phyloP scores from a whole-genome alignment of 2,329 filamentous ascomycete species.

The Moelleriella libera region DNA sequence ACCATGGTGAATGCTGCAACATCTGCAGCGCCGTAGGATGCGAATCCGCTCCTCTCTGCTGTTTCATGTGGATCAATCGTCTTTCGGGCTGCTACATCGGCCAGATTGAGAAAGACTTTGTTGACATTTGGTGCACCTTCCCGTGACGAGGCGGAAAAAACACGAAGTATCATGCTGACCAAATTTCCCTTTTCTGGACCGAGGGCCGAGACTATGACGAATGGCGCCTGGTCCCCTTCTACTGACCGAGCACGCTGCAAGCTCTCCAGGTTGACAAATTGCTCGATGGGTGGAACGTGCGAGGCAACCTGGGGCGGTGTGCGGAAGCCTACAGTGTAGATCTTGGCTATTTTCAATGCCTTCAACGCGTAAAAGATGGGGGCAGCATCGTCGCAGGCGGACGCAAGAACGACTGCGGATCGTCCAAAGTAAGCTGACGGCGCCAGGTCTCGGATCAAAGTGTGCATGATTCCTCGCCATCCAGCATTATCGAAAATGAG shows the following conservation, averaged over 20 bases:
- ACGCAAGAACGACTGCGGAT: slow-evolving; percentile 62
- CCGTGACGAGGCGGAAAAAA: slow-evolving; percentile 39
- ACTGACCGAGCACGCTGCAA: slow-evolving; percentile 37
- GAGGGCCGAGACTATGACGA: slow-evolving; percentile 68
- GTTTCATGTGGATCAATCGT: slow-evolving; percentile 53
- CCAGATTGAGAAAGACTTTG: slow-evolving; percentile 72
- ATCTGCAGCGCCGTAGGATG: slow-evolving; percentile 65
- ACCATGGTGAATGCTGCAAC: slow-evolving; percentile 76
- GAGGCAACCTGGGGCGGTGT: slow-evolving; percentile 45
- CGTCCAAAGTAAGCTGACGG: slow-evolving; percentile 68
- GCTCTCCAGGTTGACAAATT: slow-evolving; percentile 61
- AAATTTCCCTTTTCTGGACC: slow-evolving; percentile 66
- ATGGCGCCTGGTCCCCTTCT: slow-evolving; percentile 45
- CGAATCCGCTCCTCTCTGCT: slow-evolving; percentile 63
- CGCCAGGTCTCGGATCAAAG: slow-evolving; percentile 66
- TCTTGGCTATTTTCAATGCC: slow-evolving; percentile 60
- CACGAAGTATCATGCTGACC: slow-evolving; percentile 62
- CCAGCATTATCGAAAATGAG: slow-evolving; percentile 70
- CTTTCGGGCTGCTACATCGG: slow-evolving; percentile 39
- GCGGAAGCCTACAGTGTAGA: slow-evolving; percentile 75
- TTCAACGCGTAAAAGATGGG: slow-evolving; percentile 67
- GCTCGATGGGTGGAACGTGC: slow-evolving; percentile 56
- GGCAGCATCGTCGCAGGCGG: slow-evolving; percentile 60
- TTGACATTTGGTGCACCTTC: slow-evolving; percentile 23
- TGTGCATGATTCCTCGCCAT: slow-evolving; percentile 76